Conservation (phyloP, 371 early-diverging fungal species). For the Entomophthora muscae region DNA sequence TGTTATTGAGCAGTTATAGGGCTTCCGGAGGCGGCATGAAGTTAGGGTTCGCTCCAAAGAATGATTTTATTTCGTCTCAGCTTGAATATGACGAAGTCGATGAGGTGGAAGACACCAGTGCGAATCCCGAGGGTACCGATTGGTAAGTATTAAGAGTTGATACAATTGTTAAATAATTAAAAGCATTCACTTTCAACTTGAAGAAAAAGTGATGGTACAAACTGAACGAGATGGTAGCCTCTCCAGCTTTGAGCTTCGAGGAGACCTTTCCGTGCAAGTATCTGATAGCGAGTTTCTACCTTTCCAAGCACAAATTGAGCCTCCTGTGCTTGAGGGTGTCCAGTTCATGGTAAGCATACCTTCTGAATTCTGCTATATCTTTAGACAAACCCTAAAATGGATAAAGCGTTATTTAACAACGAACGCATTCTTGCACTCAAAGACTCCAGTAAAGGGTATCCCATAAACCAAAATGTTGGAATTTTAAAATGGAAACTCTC, state of each 20-base stretch:
- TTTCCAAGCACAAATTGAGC: conserved; percentile 31
- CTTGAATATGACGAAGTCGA: neutral
- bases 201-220: conserved; percentile 64
- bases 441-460: conserved; percentile 69
- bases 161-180: conserved; percentile 8
- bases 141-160: too few species aligned
- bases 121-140: too few species aligned
- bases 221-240: conserved; percentile 86
- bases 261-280: conserved; percentile 63
- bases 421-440: conserved; percentile 56
- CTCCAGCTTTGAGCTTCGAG: conserved; percentile 80
- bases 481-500: conserved; percentile 76
- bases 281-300: conserved; percentile 37
- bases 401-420: conserved; percentile 65
- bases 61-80: neutral
- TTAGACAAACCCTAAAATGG: conserved; percentile 93
- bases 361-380: conserved; percentile 2
- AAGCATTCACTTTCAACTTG: conserved; percentile 69
- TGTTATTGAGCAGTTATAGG: neutral
- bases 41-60: conserved; percentile 13
- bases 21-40: conserved; percentile 10
- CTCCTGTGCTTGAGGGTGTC: conserved; percentile 33
- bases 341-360: conserved; percentile 49
- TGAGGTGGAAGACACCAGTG: neutral
- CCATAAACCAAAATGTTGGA: conserved; percentile 62